Conservation (phyloP, 2,329 filamentous ascomycete species). For the Xylariaceae sp. region DNA sequence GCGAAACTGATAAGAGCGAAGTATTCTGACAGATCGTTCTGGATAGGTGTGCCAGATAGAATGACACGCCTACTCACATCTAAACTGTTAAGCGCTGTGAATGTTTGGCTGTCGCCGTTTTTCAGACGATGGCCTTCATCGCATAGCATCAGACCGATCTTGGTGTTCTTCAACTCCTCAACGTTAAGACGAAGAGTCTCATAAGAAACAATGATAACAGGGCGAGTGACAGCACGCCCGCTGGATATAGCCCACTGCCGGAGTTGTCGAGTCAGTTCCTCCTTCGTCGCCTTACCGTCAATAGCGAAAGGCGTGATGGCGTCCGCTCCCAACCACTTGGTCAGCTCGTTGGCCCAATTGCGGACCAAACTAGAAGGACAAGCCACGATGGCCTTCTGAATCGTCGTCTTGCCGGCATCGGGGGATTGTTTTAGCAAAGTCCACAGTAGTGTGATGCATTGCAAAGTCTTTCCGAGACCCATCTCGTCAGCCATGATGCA, state of each 20-base stretch:
- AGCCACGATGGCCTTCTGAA: slow-evolving; percentile 94
- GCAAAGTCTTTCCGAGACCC: slow-evolving; percentile 93
- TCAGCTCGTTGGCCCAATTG: slow-evolving; percentile 96
- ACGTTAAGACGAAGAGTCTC: slow-evolving; percentile 90
- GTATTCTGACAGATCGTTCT: slow-evolving; percentile 98
- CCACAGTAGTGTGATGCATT: slow-evolving; percentile 97
- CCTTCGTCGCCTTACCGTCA: slow-evolving; percentile 92
- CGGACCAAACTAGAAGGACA: slow-evolving; percentile 94
- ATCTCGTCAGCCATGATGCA: slow-evolving; percentile 99
- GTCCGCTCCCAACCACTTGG: slow-evolving; percentile 92
- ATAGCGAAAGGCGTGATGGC: slow-evolving; percentile 91
- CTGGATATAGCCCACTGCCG: slow-evolving; percentile 91
- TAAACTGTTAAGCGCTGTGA: slow-evolving; percentile 80
- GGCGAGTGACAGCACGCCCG: slow-evolving; percentile 82
- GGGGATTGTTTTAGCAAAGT: slow-evolving; percentile 93
- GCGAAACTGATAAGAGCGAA: slow-evolving; percentile 95
- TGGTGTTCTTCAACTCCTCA: slow-evolving; percentile 80
- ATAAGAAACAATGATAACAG: slow-evolving; percentile 96
- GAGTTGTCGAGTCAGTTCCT: slow-evolving; percentile 83
- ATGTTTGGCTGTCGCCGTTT: slow-evolving; percentile 94
- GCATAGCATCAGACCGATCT: slow-evolving; percentile 88
- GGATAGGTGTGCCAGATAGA: slow-evolving; percentile 92
- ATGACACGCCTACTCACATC: slow-evolving; percentile 92
- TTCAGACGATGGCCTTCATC: slow-evolving; percentile 96
- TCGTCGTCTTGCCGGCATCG: slow-evolving; percentile 86